phyloP scores from a whole-genome alignment of 345 rosid species.

The Populus davidiana region DNA sequence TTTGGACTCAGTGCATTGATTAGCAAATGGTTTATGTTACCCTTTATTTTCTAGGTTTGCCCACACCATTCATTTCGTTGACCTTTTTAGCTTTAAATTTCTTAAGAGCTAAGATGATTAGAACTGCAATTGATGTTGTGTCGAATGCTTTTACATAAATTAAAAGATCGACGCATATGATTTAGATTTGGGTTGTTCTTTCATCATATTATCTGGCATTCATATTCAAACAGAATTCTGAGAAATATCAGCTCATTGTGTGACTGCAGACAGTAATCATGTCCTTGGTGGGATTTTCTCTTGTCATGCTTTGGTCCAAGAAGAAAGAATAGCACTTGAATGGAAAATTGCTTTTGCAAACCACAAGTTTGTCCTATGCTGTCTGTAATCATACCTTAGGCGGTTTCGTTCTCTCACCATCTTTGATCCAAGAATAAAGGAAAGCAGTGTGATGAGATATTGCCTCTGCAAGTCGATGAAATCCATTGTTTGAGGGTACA shows the following conservation, averaged over 20 bases:
- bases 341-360: neutral
- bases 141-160: neutral
- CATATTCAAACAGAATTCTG: neutral
- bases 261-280: slow-evolving; percentile 84
- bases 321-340: slow-evolving; percentile 20
- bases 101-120: neutral
- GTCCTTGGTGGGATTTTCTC: slow-evolving; percentile 93
- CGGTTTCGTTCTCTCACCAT: neutral
- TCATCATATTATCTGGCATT: neutral
- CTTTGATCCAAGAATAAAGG: neutral
- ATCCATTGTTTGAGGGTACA: neutral
- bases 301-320: slow-evolving; percentile 80
- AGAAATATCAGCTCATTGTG: neutral
- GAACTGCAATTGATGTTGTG: neutral
- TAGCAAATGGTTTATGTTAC: neutral
- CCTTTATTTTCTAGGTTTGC: neutral
- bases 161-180: neutral
- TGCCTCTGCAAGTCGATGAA: neutral
- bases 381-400: too few relatives aligned
- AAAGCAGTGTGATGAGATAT: neutral
- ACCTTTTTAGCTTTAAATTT: neutral
- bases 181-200: neutral
- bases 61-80: neutral
- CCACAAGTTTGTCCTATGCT: neutral
- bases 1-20: neutral